These are phyloP conservation scores for Calonectria hawksworthii DNA, from an alignment of 2,329 filamentous ascomycete genomes.

Conservation along the genomic window DNA sequence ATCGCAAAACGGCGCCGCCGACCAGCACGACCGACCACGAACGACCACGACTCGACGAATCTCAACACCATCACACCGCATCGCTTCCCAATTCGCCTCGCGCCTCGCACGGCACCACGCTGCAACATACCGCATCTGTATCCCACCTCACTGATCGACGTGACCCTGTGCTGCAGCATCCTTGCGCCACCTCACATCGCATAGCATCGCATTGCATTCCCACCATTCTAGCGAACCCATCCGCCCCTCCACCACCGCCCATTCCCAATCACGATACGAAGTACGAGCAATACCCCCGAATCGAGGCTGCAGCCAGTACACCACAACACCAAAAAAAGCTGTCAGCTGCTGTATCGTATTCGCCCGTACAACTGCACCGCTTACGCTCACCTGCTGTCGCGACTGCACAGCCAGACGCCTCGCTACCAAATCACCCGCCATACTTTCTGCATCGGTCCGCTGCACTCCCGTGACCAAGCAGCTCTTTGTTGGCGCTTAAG, in stretches of 20 bases:
- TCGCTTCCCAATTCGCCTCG: not conserved
- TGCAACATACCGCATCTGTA: slow-evolving; percentile 11
- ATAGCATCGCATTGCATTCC: slow-evolving; percentile 13
- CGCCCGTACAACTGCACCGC: slow-evolving; percentile 6
- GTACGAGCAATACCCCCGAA: not conserved
- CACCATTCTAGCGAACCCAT: slow-evolving; percentile 14
- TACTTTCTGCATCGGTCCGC: not conserved
- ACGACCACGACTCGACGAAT: slow-evolving; percentile 9
- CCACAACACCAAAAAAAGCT: not conserved
- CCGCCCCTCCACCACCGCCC: slow-evolving; percentile 22
- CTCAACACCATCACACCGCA: not conserved
- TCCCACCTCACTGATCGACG: not conserved
- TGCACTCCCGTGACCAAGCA: not conserved
- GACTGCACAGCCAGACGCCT: slow-evolving; percentile 7
- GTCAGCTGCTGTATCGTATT: slow-evolving; percentile 23
- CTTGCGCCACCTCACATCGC: slow-evolving; percentile 20
- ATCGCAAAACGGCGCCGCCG: not conserved
- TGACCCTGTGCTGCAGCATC: slow-evolving; percentile 12
- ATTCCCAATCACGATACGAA: slow-evolving; percentile 14
- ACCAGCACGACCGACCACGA: not conserved
- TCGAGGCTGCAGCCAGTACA: not conserved
- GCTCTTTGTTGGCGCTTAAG: not conserved
- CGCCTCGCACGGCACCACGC: not conserved
- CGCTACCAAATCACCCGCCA: not conserved
- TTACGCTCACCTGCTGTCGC: slow-evolving; percentile 16